Evolutionary conservation across 176 grass and related monocot species (phyloP).

Genomic region (Miscanthus lutarioriparius): DNA sequence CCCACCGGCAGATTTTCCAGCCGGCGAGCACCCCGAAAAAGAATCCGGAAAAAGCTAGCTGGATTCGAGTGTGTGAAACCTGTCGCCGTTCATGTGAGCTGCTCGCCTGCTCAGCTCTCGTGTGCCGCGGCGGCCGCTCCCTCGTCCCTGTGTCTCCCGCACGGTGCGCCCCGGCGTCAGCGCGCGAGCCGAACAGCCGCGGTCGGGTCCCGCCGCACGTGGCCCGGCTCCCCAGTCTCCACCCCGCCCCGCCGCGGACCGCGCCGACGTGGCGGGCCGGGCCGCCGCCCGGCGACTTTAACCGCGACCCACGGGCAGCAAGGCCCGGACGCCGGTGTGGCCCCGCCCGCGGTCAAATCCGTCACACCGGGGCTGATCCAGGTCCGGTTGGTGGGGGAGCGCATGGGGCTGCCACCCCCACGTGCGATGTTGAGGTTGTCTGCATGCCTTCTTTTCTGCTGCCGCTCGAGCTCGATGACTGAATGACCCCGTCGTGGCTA

Average conservation of each 20-base stretch:
- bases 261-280: background rate
- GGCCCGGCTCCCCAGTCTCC: conserved; percentile 16
- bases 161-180: background rate
- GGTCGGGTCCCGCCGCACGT: conserved; percentile 48
- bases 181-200: background rate
- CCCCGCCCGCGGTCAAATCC: conserved; percentile 1
- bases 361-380: conserved; percentile 29
- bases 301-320: conserved; percentile 36
- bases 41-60: background rate
- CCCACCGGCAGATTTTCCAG: conserved; percentile 35
- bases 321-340: background rate
- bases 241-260: conserved; percentile 20
- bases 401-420: conserved; percentile 37
- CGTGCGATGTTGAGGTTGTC: conserved; percentile 56
- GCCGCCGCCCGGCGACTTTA: conserved; percentile 28
- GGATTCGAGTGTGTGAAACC: conserved; percentile 13
- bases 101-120: background rate
- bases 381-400: conserved; percentile 46
- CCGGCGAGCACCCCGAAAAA: background rate
- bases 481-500: background rate
- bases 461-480: background rate
- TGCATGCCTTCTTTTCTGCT: background rate
- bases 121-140: background rate
- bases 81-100: conserved; percentile 22
- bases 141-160: background rate